These are phyloP conservation scores for Xylaria curta DNA, from an alignment of 495 filamentous ascomycete genomes.

Conservation along the genomic window DNA sequence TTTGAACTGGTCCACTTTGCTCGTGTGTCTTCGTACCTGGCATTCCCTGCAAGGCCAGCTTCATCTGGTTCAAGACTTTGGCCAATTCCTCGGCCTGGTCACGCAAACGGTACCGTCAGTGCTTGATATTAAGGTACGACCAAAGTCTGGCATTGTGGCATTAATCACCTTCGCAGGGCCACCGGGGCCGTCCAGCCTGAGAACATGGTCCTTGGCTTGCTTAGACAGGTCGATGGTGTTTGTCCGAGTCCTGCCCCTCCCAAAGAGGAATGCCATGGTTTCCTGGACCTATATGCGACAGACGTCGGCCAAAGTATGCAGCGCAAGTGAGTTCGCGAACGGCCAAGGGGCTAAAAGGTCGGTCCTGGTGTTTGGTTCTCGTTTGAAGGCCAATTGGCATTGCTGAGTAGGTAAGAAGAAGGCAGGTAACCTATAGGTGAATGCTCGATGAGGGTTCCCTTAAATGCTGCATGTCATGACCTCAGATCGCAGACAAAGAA, in stretches of 20 bases:
- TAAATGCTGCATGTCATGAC: conserved; percentile 18
- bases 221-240: conserved; percentile 58
- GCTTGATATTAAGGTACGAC: conserved; percentile 18
- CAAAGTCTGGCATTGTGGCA: conserved; percentile 18
- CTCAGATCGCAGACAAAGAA: conserved; percentile 4
- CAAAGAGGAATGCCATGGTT: conserved; percentile 92
- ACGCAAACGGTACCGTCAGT: conserved; percentile 20
- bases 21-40: conserved; percentile 60
- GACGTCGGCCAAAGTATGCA: conserved; percentile 15
- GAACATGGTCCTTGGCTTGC: conserved; percentile 61
- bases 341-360: background rate
- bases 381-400: conserved; percentile 12
- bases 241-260: conserved; percentile 67
- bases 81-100: conserved; percentile 72
- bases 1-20: background rate
- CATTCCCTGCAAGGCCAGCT: conserved; percentile 82
- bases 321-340: background rate
- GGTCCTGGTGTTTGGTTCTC: conserved; percentile 9
- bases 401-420: background rate
- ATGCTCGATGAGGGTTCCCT: conserved; percentile 2
- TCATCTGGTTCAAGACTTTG: conserved; percentile 81
- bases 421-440: background rate
- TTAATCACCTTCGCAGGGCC: conserved; percentile 58
- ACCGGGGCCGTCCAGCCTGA: conserved; percentile 58
- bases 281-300: background rate